phyloP scores from a whole-genome alignment of 73 alveolate species.

The Stentor coeruleus region DNA sequence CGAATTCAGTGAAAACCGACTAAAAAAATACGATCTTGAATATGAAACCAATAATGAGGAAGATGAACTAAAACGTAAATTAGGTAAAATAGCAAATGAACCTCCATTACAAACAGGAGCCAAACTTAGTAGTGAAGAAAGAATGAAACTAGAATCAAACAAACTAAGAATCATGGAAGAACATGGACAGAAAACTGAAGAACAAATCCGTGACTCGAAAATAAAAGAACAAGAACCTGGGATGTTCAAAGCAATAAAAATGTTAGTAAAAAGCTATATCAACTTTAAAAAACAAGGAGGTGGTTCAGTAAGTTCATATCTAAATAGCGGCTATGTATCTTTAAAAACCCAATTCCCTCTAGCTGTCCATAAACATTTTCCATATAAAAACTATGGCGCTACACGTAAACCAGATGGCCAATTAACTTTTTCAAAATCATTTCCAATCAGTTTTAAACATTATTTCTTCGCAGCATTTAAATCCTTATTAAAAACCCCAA shows the following conservation, averaged over 20 bases:
- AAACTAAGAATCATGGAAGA: neutral
- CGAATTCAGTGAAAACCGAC: neutral
- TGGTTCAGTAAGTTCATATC: neutral
- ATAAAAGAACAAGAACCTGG: neutral
- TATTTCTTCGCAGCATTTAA: neutral
- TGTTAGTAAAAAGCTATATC: neutral
- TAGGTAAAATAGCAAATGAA: neutral
- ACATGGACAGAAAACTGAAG: neutral
- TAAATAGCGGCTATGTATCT: neutral
- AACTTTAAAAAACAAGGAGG: neutral
- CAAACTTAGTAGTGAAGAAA: neutral
- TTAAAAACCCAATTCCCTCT: constrained; percentile 15
- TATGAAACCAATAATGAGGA: neutral
- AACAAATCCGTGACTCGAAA: neutral
- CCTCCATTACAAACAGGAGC: neutral
- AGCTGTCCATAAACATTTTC: neutral
- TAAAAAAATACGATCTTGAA: neutral
- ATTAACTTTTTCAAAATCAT: neutral
- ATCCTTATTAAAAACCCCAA: neutral
- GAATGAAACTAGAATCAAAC: neutral
- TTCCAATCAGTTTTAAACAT: neutral
- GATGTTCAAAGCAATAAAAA: neutral
- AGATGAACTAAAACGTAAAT: neutral
- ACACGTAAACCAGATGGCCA: neutral
- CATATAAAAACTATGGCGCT: constrained; percentile 7